Evolutionary conservation across 1,284 basidiomycete species (phyloP).

Genomic region (Puccinia triticina): DNA sequence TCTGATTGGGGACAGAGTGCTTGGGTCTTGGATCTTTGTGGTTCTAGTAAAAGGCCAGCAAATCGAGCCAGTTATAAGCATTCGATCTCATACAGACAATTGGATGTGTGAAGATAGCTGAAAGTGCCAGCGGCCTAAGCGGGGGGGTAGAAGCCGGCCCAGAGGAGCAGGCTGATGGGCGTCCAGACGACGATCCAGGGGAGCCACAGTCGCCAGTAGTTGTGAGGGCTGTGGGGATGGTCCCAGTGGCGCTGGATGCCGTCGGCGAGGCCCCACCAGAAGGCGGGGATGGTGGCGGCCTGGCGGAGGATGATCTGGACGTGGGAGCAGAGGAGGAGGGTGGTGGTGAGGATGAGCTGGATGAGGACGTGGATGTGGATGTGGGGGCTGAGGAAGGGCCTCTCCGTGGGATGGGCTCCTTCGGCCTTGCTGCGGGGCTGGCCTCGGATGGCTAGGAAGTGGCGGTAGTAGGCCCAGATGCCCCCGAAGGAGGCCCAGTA

Average conservation of each 20-base stretch:
- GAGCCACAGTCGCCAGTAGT: slow-evolving; percentile 21
- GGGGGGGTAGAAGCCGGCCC: slow-evolving; percentile 45
- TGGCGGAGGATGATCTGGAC: slow-evolving; percentile 47
- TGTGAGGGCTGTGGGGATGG: neutral
- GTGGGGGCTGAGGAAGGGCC: slow-evolving; percentile 11
- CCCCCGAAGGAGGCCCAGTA: slow-evolving; percentile 18
- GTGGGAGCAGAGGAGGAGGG: slow-evolving; percentile 40
- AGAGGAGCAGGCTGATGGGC: slow-evolving; percentile 31
- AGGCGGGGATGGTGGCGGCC: slow-evolving; percentile 10
- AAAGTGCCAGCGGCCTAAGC: too few relatives aligned
- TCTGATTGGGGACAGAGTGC: too few relatives aligned
- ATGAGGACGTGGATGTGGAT: slow-evolving; percentile 22
- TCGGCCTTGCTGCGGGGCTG: neutral
- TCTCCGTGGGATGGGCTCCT: neutral
- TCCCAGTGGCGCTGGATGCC: neutral
- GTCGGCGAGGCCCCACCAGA: slow-evolving; percentile 46
- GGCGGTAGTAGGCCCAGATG: slow-evolving; percentile 19
- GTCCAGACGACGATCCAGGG: slow-evolving; percentile 23
- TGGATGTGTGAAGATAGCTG: too few relatives aligned
- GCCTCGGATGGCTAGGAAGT: too few relatives aligned
- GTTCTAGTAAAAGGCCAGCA: too few relatives aligned
- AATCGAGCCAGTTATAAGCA: too few relatives aligned
- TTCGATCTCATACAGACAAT: too few relatives aligned
- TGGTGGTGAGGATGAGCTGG: slow-evolving; percentile 9
- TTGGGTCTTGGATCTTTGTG: too few relatives aligned